These are phyloP conservation scores for Stellera chamaejasme DNA, from an alignment of 345 rosid genomes.

Conservation along the genomic window DNA sequence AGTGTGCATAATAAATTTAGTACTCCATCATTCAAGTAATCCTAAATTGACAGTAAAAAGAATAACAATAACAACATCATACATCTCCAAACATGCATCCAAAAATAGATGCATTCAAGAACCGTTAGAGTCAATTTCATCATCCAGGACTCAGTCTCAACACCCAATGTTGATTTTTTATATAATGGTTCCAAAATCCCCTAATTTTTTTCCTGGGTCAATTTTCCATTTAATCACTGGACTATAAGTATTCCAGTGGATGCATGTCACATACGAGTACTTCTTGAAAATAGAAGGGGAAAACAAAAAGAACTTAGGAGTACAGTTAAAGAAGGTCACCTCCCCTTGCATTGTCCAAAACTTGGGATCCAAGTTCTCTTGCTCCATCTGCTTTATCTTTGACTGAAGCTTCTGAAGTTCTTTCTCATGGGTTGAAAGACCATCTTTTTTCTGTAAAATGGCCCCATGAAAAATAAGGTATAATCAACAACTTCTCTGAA, in stretches of 20 bases:
- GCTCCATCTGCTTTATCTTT: slow-evolving; percentile 79
- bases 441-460: slow-evolving; percentile 32
- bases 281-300: no score
- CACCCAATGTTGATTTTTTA: no score
- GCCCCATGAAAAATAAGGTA: slow-evolving; percentile 6
- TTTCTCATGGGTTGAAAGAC: slow-evolving; percentile 76
- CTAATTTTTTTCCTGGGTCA: no score
- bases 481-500: not conserved
- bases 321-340: slow-evolving; percentile 32
- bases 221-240: no score
- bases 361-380: slow-evolving; percentile 78
- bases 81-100: not conserved
- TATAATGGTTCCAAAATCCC: no score
- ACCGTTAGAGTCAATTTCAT: not conserved
- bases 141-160: no score
- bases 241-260: no score
- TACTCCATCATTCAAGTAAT: no score
- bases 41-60: not conserved
- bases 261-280: no score
- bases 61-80: slow-evolving; percentile 3
- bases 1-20: no score
- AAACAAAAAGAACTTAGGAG: no score
- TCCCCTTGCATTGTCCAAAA: slow-evolving; percentile 98
- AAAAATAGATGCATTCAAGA: not conserved
- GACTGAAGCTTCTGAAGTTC: slow-evolving; percentile 45